Evolutionary conservation across 768 basidiomycete species (phyloP), one percentile per base, ranked within the genome.

Genomic region (Suillus cothurnatus): DNA sequence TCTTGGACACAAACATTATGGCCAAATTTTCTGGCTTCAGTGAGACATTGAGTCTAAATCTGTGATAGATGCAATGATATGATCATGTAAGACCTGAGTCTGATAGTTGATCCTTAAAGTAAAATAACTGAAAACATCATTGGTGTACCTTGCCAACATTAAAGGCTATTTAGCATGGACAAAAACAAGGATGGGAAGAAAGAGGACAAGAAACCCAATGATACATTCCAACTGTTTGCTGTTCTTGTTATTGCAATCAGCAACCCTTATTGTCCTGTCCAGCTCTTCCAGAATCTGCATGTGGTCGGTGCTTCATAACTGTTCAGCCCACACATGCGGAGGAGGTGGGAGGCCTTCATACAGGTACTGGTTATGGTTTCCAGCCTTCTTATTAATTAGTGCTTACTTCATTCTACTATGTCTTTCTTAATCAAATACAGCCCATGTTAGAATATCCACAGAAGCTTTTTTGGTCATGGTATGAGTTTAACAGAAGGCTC

Each of bases 201-300:
- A 36, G 82, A 85, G 56, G 73, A 81, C 70, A 81, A 72, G 68
- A 81, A 72, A 66, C 79, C 80, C 61, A 28, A 52, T 66, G 92
- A 94, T 69, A 89, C 89, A 36, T 94, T 93, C 84, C 93, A 98
- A 76, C 86, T 93, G 0, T 92, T 98, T 67, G 93, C 97, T 17
- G 95, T 97, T 36, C 82, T 99, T 64, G 97, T 94, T 32, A 93
- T 99, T 71, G 90, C 97, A 0, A 78, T 99, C n/a, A n/a, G n/a
- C 90, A 58, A 94, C 89, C 6, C 96, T 84, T 64, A 98, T 94
- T 23, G 93, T 90, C 79, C 97, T 96, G 96, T 97, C 55, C 96
- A 85, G 19, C 96, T 96, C 72, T 95, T 92, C 77, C 85, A 84
- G 77, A 92, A 97, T 74, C 85, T 87, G 38, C 96, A 84, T n/a